Conservation (phyloP, 306 rosid genomes). For the Vigna unguiculata region DNA sequence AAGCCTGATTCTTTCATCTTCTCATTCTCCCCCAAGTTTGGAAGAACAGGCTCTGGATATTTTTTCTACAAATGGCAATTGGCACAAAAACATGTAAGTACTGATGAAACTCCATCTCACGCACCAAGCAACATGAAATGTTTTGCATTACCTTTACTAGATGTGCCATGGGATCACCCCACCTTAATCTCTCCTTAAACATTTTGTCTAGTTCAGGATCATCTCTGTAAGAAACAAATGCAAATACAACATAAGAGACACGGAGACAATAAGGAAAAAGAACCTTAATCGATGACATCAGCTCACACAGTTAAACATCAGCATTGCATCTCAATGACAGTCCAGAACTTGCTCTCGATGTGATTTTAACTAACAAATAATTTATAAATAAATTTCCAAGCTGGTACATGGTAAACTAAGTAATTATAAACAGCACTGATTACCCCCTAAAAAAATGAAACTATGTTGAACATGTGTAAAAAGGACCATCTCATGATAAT, state of each 20-base stretch:
- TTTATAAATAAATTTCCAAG: slow-evolving; percentile 4
- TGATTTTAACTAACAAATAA: slow-evolving; percentile 15
- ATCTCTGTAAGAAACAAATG: slow-evolving; percentile 63
- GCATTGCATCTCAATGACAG: slow-evolving; percentile 14
- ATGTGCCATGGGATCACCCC: slow-evolving; percentile 99
- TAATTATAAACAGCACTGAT: not conserved
- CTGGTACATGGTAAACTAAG: not conserved
- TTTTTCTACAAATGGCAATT: slow-evolving; percentile 65
- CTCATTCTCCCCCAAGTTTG: slow-evolving; percentile 70
- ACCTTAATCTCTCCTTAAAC: slow-evolving; percentile 75
- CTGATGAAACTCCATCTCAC: slow-evolving; percentile 28
- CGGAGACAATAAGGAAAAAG: slow-evolving; percentile 1
- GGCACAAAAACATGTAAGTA: slow-evolving; percentile 40
- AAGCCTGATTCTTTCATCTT: slow-evolving; percentile 90
- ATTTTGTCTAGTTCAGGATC: slow-evolving; percentile 85
- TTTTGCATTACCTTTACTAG: slow-evolving; percentile 76
- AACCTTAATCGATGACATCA: slow-evolving; percentile 30
- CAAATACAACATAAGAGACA: slow-evolving; percentile 15
- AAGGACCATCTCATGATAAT: slow-evolving; percentile 9
- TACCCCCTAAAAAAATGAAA: not conserved
- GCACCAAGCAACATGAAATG: slow-evolving; percentile 17
- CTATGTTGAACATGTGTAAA: not conserved
- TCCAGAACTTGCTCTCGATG: not conserved
- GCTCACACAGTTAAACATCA: slow-evolving; percentile 18
- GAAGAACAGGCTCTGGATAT: slow-evolving; percentile 61